Evolutionary conservation across 495 filamentous ascomycete genomes (phyloP), one percentile per base, ranked within the genome.

Genomic region (Penicillium bialowiezense): DNA sequence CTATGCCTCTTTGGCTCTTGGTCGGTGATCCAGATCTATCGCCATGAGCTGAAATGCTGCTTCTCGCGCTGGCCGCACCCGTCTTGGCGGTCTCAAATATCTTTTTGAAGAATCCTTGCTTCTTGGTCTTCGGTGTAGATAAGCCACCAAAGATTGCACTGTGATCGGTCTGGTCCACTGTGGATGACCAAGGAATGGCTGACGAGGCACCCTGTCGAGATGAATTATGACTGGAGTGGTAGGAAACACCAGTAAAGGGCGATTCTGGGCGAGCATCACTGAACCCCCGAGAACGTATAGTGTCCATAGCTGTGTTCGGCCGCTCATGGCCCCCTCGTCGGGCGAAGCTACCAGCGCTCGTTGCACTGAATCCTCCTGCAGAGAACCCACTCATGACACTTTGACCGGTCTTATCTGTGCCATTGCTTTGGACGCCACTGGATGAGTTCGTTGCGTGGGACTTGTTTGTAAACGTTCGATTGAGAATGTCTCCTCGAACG

Each of bases 71-170:
- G 1, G 93, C 93, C 8, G 95, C 91, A 12, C 88, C 88, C 0
- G 95, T 96, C 69, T 95, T 96, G 9, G 92, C 93, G 8, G 89
- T 88, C 47, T 97, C 92, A 29, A 97, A 80, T 42, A 99, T 91
- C 57, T 95, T 95, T 70, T 93, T 96, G 69, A 99, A 90, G 62
- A 99, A 96, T 17, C 92, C 92, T 33, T 83, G 84, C 70, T 93
- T 97, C 67, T 92, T 96, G 4, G 84, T 75, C 64, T 92, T 97
- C 3, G 91, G 91, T 8, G 89, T 80, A n/a, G 84, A 82, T 33
- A 96, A 76, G 4, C 91, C 91, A 26, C 91, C 88, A 14, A 97
- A 77, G 0, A 80, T 70, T 15, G 78, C 65, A 49, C 70, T 56
- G 41, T 76, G 67, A 26, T 81, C 79, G 37, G 77, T 74, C 7